Evolutionary conservation across 2,329 filamentous ascomycete genomes (phyloP).

Genomic region (Tricladium varicosporioides): DNA sequence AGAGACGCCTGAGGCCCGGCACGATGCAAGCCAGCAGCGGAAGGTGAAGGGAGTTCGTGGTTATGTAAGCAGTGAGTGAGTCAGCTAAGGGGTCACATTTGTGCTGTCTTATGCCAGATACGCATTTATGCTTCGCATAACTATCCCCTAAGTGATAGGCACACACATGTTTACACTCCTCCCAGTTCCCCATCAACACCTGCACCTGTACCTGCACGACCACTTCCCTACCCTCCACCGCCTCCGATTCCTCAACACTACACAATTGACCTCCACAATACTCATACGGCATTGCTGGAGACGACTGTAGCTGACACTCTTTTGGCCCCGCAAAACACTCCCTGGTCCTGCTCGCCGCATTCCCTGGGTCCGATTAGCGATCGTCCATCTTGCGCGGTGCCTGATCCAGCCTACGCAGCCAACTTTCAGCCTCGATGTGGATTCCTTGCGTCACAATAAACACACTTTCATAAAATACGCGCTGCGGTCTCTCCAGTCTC

Average conservation of each 20-base stretch:
- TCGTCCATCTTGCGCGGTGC: background rate
- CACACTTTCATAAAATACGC: background rate
- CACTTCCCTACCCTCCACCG: background rate
- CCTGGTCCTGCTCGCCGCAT: background rate
- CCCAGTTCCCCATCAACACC: background rate
- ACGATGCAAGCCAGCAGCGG: no score
- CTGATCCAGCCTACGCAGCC: background rate
- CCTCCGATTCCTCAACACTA: background rate
- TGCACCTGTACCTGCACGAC: background rate
- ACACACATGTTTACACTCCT: background rate
- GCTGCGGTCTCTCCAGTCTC: no score
- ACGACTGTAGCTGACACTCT: no score
- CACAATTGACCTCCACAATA: background rate
- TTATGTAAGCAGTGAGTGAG: background rate
- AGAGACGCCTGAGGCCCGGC: background rate
- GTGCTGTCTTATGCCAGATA: no score
- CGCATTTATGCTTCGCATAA: no score
- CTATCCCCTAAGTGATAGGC: background rate
- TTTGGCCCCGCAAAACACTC: no score
- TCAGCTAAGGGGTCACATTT: no score
- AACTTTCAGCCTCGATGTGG: background rate
- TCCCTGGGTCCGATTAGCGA: background rate
- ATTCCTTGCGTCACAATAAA: background rate
- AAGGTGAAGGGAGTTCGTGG: no score
- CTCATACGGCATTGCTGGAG: background rate